Conservation (phyloP, 2,329 filamentous ascomycete genomes). For the Fusarium paranaense region DNA sequence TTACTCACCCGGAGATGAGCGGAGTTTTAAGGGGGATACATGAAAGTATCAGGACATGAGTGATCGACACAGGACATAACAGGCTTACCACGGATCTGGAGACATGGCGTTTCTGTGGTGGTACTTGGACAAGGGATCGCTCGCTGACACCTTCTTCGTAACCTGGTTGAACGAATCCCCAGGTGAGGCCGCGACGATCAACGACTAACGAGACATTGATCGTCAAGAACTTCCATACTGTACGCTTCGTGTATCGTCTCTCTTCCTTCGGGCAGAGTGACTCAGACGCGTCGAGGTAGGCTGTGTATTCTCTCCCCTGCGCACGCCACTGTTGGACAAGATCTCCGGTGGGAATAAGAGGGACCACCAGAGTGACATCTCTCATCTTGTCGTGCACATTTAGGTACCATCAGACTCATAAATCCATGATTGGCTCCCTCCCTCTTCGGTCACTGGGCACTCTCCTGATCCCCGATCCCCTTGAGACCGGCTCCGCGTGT, state of each 20-base stretch:
- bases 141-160: background rate
- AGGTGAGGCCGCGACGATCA: background rate
- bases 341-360: background rate
- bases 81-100: background rate
- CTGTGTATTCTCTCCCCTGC: background rate
- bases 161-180: background rate
- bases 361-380: background rate
- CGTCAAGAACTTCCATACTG: background rate
- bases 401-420: background rate
- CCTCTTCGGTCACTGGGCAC: no score
- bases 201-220: background rate
- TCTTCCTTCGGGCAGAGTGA: background rate
- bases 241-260: background rate
- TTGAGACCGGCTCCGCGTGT: background rate
- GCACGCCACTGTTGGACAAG: background rate
- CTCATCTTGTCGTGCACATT: background rate
- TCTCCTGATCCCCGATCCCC: background rate
- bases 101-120: background rate
- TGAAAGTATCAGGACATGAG: background rate
- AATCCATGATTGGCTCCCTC: background rate
- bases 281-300: background rate
- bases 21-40: background rate
- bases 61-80: background rate
- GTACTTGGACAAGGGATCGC: background rate
- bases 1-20: background rate